phyloP scores from a whole-genome alignment of 192 early-diverging fungal genomes.

The Radiomyces spectabilis region DNA sequence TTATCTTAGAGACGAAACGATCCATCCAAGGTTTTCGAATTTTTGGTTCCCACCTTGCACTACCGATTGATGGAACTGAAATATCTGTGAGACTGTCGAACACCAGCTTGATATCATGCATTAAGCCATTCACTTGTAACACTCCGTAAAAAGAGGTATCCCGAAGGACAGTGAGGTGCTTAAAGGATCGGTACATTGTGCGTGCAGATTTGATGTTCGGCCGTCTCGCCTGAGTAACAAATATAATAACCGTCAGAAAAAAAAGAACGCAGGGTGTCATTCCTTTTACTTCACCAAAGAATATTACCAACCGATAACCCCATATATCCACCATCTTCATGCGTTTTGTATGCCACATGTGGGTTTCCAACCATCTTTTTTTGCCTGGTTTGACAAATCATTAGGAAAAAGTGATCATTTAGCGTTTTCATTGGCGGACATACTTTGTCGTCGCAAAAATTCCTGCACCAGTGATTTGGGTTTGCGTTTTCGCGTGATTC shows the following conservation, averaged over 20 bases:
- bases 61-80: slow-evolving; percentile 31
- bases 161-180: slow-evolving; percentile 63
- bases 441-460: slow-evolving; percentile 39
- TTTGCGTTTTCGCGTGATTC: no score
- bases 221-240: slow-evolving; percentile 48
- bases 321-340: slow-evolving; percentile 85
- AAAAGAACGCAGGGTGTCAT: not conserved
- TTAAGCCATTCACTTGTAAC: slow-evolving; percentile 56
- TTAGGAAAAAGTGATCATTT: not conserved
- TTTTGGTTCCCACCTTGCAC: slow-evolving; percentile 6
- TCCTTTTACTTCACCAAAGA: no score
- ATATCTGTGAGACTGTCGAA: slow-evolving; percentile 55
- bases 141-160: slow-evolving; percentile 75
- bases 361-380: slow-evolving; percentile 90
- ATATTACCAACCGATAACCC: slow-evolving; percentile 71
- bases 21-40: not conserved
- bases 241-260: not conserved
- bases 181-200: slow-evolving; percentile 67
- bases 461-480: slow-evolving; percentile 36
- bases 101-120: slow-evolving; percentile 32
- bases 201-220: slow-evolving; percentile 81
- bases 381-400: slow-evolving; percentile 13
- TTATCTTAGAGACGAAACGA: not conserved
- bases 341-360: slow-evolving; percentile 96
- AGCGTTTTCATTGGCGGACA: not conserved